phyloP scores from a whole-genome alignment of 768 basidiomycete genomes.

The Russula olivacea region DNA sequence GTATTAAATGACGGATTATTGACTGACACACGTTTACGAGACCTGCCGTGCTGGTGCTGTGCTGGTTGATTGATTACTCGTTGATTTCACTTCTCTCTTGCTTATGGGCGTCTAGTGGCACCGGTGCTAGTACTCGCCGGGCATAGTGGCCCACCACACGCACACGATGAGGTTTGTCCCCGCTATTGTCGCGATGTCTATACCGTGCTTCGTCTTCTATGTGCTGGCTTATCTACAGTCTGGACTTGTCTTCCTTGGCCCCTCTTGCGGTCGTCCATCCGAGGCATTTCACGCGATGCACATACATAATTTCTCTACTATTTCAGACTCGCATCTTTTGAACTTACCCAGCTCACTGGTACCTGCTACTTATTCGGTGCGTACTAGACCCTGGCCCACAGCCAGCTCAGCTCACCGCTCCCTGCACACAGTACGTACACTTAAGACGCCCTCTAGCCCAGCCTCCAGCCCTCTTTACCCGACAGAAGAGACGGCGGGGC shows the following conservation, averaged over 20 bases:
- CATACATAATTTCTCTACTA: neutral
- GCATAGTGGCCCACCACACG: neutral
- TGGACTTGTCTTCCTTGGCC: neutral
- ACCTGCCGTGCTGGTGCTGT: neutral
- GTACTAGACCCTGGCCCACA: neutral
- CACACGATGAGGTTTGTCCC: neutral
- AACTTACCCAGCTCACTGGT: neutral
- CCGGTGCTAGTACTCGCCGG: neutral
- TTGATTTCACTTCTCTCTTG: neutral
- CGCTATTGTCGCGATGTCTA: slow-evolving; percentile 1
- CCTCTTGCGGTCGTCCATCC: neutral
- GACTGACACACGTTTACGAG: neutral
- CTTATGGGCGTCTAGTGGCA: neutral
- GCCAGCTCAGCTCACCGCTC: neutral
- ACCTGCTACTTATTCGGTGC: neutral
- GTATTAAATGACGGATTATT: neutral
- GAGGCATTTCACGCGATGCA: neutral
- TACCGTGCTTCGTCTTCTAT: neutral
- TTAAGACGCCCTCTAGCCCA: too few relatives aligned
- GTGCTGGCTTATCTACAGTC: neutral
- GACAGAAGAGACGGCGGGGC: too few relatives aligned
- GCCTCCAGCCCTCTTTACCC: neutral
- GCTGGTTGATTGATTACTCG: neutral
- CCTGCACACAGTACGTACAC: neutral
- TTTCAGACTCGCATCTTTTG: neutral